Base-by-base conservation (phyloP, 768 basidiomycete genomes). In the Amyloporia xantha region DNA sequence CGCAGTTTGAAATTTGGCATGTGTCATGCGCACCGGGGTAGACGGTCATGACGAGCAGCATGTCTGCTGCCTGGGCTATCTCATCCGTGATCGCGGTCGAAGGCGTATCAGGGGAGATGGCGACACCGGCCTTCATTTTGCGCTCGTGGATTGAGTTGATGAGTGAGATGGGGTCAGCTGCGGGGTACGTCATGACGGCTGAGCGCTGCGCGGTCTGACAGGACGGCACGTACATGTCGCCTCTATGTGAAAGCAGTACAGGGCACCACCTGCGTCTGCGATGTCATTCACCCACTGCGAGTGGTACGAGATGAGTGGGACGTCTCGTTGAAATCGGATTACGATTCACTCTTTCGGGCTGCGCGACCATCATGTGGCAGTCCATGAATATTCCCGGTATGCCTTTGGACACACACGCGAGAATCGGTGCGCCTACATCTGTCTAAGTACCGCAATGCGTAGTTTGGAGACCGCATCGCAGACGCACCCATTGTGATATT, bases 321-420 rank as follows among this genome's bases (percentile, higher is more conserved):
- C n/a, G n/a, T n/a, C 28, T 20, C 39, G 12, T n/a, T 28, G 48
- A 26, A 28, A 19, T 24, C 13, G 23, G 36, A 41, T 53, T 12
- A 43, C 50, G 33, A 21, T 17, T 42, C 56, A 91, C 94, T 75
- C 86, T 84, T 62, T 87, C 90, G 9, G 96, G 96, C 42, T 97
- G 73, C 0, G 92, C 66, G 17, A 99, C 96, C 96, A 99, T 99
- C 96, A 98, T 98, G 69, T 99, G 96, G 67, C 94, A 97, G 68
- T 99, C 96, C 95, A 99, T 98, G 73, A 93, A 98, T 58, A 97
- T 96, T 46, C 81, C 90, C 2, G 95, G 94, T 19, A 97, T 79
- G 28, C 82, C 79, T 66, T 92, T 92, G 46, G 78, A 73, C 19
- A 99, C 84, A 56, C 84, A 89, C 25, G 86, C 74, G 26, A 98